Evolutionary conservation across 768 basidiomycete genomes (phyloP), one percentile per base, ranked within the genome.

Genomic region (Amanita pallidorosea): DNA sequence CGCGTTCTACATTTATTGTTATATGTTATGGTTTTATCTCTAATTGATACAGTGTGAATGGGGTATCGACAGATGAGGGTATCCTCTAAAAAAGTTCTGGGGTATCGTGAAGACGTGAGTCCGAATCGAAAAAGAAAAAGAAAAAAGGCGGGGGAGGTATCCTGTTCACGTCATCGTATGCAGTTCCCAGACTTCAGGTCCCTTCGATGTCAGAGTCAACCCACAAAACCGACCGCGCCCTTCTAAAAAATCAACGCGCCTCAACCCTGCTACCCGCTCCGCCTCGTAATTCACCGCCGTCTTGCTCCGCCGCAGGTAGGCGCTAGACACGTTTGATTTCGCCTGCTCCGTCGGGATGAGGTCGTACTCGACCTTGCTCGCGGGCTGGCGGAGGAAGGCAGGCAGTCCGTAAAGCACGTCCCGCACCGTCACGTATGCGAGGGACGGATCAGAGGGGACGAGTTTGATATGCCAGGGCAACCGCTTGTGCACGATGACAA

Each of bases 191-290:
- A 45, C 43, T 37, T 51, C 42, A 15, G 50, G 42, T 13, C 50
- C 50, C 9, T n/a, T 51, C 23, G 33, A 36, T 29, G 50, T 51
- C 15, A 15, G 22, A 2, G 65, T 67, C 33, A 79, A 51, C 22
- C 76, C 77, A 58, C 59, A 60, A 59, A 78, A 76, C 20, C 54
- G 57, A 12, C 62, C 68, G 15, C 60, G 63, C 35, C 62, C 68
- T 45, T 66, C 60, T 44, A 83, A 61, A 56, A 78, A 80, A 60
- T 83, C 80, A 0, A 82, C 69, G 45, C 77, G 63, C 60, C 74
- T 78, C 17, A 81, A 56, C 0, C 76, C 77, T 57, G 74, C 74
- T 9, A 55, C 56, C 54, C 67, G 64, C 60, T 80, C 78, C 5
- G 44, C 60, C 29, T 58, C 58, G 2, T 60, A 51, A 11, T 70